phyloP scores from a whole-genome alignment of 2,329 filamentous ascomycete species.

The Xylariomycetidae sp. region DNA sequence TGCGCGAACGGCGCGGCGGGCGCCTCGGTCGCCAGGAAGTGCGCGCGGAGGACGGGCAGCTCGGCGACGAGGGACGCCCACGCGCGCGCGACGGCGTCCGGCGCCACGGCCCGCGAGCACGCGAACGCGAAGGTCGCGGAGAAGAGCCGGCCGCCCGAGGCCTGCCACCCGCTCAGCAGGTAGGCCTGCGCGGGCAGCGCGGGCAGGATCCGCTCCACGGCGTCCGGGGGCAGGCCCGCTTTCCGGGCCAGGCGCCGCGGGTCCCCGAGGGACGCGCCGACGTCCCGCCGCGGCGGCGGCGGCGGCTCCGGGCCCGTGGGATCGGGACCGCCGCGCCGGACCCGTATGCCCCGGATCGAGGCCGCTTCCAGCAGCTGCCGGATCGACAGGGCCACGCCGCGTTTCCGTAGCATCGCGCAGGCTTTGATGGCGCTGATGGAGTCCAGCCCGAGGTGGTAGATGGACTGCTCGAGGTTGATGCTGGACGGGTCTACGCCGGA shows the following conservation, averaged over 20 bases:
- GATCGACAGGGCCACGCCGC: constrained; percentile 57
- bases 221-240: constrained; percentile 33
- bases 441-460: constrained; percentile 84
- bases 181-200: constrained; percentile 73
- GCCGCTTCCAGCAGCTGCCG: constrained; percentile 63
- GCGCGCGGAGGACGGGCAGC: constrained; percentile 63
- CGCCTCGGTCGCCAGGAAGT: constrained; percentile 49
- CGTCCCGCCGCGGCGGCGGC: no score
- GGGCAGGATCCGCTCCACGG: constrained; percentile 56
- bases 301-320: no score
- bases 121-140: constrained; percentile 68
- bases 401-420: constrained; percentile 60
- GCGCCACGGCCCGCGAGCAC: constrained; percentile 27
- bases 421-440: constrained; percentile 90
- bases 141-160: constrained; percentile 60
- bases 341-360: constrained; percentile 59
- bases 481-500: constrained; percentile 52
- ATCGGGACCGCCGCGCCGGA: no score
- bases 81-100: constrained; percentile 42
- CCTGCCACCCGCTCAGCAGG: constrained; percentile 73
- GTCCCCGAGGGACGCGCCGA: constrained; percentile 3
- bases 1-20: constrained; percentile 54
- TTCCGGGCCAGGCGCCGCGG: constrained; percentile 29
- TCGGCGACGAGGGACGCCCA: constrained; percentile 55
- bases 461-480: constrained; percentile 55